These are phyloP conservation scores for Collybia mongolica DNA, from an alignment of 768 basidiomycete species.

Conservation along the genomic window DNA sequence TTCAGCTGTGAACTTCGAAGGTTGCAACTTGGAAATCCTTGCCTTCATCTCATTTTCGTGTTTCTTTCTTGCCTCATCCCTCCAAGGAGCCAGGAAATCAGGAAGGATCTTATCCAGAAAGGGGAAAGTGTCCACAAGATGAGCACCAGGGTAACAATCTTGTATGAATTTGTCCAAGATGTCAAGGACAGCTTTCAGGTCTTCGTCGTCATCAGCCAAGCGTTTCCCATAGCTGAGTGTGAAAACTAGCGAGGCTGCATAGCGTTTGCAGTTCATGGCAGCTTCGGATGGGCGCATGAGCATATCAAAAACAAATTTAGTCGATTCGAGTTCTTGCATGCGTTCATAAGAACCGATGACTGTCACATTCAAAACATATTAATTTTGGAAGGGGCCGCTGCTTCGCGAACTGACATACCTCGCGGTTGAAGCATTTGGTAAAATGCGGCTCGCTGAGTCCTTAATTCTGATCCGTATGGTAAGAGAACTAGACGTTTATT, in stretches of 20 bases:
- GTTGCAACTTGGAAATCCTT: neutral
- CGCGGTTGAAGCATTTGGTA: slow-evolving; percentile 10
- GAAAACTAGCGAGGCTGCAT: slow-evolving; percentile 16
- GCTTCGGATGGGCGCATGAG: slow-evolving; percentile 1
- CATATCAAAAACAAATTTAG: slow-evolving; percentile 7
- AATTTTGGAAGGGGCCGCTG: no score
- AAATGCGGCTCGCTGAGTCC: slow-evolving; percentile 9
- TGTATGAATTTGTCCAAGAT: slow-evolving; percentile 21
- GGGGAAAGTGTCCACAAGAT: slow-evolving; percentile 13
- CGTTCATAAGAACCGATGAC: slow-evolving; percentile 8
- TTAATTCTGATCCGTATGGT: slow-evolving; percentile 10
- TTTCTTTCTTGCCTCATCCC: slow-evolving; percentile 7
- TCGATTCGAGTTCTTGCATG: slow-evolving; percentile 10
- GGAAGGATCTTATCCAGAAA: slow-evolving; percentile 10
- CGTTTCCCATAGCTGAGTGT: slow-evolving; percentile 19
- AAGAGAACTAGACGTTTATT: slow-evolving; percentile 10
- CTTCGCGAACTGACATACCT: neutral
- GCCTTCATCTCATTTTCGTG: slow-evolving; percentile 10
- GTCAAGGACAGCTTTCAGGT: slow-evolving; percentile 15
- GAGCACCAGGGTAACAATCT: slow-evolving; percentile 17
- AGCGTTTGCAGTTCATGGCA: slow-evolving; percentile 10
- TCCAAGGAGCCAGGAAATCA: slow-evolving; percentile 10
- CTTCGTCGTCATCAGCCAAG: slow-evolving; percentile 19
- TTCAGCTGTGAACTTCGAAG: no score
- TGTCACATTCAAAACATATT: neutral